These are phyloP conservation scores for Aspergillus calidoustus DNA, from an alignment of 2,329 filamentous ascomycete genomes.

Conservation along the genomic window DNA sequence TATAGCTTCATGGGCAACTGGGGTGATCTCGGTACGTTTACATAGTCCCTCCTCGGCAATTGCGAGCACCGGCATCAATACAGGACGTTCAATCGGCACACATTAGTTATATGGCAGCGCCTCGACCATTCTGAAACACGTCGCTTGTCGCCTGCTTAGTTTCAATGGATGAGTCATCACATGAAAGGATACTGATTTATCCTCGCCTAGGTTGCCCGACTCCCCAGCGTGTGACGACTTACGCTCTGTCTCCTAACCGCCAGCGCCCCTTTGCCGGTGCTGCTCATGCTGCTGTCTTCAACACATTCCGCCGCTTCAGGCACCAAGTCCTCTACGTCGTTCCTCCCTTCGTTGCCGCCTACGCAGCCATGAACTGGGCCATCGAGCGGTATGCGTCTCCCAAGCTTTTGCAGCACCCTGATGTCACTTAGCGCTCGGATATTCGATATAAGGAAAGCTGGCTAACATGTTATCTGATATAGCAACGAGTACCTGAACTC, in stretches of 20 bases:
- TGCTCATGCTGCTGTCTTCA: constrained; percentile 85
- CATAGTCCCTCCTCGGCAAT: constrained; percentile 17
- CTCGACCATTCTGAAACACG: not conserved
- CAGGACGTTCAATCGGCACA: not conserved
- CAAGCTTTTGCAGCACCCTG: not conserved
- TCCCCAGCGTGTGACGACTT: constrained; percentile 66
- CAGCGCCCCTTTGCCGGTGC: constrained; percentile 84
- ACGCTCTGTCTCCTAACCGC: constrained; percentile 82
- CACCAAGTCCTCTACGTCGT: constrained; percentile 87
- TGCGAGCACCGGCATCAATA: constrained; percentile 2
- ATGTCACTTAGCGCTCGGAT: not conserved
- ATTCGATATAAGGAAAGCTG: not conserved
- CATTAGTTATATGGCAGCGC: not conserved
- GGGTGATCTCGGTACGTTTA: constrained; percentile 73
- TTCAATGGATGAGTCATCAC: too few relatives aligned
- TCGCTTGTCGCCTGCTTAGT: not conserved
- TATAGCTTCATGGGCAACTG: constrained; percentile 73
- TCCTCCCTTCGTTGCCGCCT: constrained; percentile 77
- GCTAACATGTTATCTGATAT: constrained; percentile 11
- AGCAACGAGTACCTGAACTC: constrained; percentile 58
- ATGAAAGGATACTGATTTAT: not conserved
- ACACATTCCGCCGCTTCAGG: constrained; percentile 85
- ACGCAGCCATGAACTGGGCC: constrained; percentile 88
- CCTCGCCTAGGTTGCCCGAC: constrained; percentile 38
- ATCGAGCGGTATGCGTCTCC: constrained; percentile 72